A percentile compares a stretch with the other conserved stretches of the same genome.
phyloP scores from a whole-genome alignment of 441 rosid species.

The Populus tomentosa region DNA sequence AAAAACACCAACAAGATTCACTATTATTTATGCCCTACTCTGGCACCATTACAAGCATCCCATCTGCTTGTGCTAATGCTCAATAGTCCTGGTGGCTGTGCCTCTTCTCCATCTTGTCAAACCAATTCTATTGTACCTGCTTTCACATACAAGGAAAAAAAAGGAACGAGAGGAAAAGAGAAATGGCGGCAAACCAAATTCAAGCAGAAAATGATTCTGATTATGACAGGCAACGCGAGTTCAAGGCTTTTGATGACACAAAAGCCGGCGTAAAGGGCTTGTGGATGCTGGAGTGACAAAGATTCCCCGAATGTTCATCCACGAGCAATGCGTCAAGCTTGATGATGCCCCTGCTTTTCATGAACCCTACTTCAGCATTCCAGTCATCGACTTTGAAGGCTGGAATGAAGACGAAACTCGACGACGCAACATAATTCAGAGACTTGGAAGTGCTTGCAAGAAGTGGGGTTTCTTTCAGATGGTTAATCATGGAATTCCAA shows the following conservation, averaged over 20 bases:
- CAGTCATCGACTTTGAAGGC: constrained; percentile 22
- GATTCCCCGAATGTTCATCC: constrained; percentile 24
- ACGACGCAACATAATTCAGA: not conserved
- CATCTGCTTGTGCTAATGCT: too few species aligned
- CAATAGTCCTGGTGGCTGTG: too few species aligned
- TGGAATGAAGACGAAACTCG: not conserved
- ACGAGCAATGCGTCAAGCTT: constrained; percentile 1
- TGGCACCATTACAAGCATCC: too few species aligned
- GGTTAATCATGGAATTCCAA: constrained; percentile 15
- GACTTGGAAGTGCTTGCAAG: constrained; percentile 8
- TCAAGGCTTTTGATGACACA: constrained; percentile 40
- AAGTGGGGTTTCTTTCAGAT: constrained; percentile 22
- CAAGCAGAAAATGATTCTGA: not conserved
- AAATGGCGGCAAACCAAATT: not conserved
- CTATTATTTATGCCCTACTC: too few species aligned
- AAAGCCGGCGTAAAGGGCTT: constrained; percentile 20
- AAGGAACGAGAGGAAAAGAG: not conserved
- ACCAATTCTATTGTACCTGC: not conserved
- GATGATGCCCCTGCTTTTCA: not conserved
- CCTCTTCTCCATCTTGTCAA: not conserved
- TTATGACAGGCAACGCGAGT: constrained; percentile 31
- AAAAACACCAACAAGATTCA: too few species aligned
- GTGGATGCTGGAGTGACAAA: constrained; percentile 30
- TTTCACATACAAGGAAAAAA: not conserved
- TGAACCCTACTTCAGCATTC: constrained; percentile 8